phyloP scores from a whole-genome alignment of 2,329 filamentous ascomycete species.

The Sporothrix schenckii region DNA sequence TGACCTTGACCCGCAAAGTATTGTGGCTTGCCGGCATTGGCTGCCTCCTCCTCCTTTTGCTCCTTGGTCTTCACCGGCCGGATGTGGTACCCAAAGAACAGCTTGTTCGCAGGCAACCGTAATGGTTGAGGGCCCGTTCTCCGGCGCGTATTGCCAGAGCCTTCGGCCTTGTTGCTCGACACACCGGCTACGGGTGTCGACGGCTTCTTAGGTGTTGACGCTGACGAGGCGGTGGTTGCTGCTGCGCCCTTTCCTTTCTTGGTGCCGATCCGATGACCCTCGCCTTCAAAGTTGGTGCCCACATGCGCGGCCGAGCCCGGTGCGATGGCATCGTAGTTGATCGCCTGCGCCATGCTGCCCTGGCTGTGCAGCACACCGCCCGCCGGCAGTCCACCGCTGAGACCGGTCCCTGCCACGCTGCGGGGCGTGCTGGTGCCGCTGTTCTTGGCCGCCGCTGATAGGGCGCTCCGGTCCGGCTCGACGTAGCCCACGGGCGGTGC shows the following conservation, averaged over 20 bases:
- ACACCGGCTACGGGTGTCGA: conserved; percentile 69
- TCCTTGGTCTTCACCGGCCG: conserved; percentile 82
- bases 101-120: conserved; percentile 79
- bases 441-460: conserved; percentile 36
- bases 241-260: conserved; percentile 78
- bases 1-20: conserved; percentile 84
- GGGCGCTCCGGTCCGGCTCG: conserved; percentile 67
- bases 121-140: conserved; percentile 84
- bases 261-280: conserved; percentile 77
- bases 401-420: conserved; percentile 64
- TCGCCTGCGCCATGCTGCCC: conserved; percentile 95
- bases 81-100: conserved; percentile 96
- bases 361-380: conserved; percentile 79
- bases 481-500: conserved; percentile 92
- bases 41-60: conserved; percentile 67
- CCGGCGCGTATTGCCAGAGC: conserved; percentile 42
- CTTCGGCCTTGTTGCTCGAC: conserved; percentile 11
- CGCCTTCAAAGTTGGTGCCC: conserved; percentile 75
- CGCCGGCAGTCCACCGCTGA: conserved; percentile 62
- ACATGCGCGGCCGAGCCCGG: conserved; percentile 71
- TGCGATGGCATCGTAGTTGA: conserved; percentile 91
- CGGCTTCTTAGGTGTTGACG: conserved; percentile 55
- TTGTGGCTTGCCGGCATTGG: conserved; percentile 64
- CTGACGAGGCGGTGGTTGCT: conserved; percentile 13
- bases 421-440: conserved; percentile 88